phyloP scores from a whole-genome alignment of 2,329 filamentous ascomycete genomes.

The Aspergillus piperis region DNA sequence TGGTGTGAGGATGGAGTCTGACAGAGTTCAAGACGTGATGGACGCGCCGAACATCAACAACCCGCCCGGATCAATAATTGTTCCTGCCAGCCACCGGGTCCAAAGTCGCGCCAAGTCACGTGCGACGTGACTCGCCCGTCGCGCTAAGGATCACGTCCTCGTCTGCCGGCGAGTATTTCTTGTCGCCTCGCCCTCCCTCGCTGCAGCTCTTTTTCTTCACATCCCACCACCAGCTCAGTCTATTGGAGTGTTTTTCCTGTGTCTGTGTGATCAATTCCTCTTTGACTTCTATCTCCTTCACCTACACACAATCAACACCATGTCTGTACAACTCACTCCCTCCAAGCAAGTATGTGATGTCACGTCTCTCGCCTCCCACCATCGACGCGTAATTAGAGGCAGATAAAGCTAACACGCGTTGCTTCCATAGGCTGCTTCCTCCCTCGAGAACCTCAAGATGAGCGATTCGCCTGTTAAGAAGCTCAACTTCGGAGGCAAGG shows the following conservation, averaged over 20 bases:
- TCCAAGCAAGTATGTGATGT: slow-evolving; percentile 67
- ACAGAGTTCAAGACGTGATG: background rate
- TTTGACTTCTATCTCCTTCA: background rate
- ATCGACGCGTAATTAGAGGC: slow-evolving; percentile 35
- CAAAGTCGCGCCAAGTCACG: slow-evolving; percentile 38
- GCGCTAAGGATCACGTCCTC: slow-evolving; percentile 40
- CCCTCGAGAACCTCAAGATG: slow-evolving; percentile 87
- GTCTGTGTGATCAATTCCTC: slow-evolving; percentile 23
- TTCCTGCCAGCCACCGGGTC: slow-evolving; percentile 21
- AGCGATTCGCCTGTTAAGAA: slow-evolving; percentile 85
- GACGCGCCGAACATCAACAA: slow-evolving; percentile 7
- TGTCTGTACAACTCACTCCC: slow-evolving; percentile 75
- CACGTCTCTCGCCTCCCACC: slow-evolving; percentile 33
- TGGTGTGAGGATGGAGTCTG: slow-evolving; percentile 19
- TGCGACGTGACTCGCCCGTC: slow-evolving; percentile 42
- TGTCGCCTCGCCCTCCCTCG: slow-evolving; percentile 27
- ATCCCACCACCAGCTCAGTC: slow-evolving; percentile 22
- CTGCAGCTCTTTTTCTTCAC: slow-evolving; percentile 27
- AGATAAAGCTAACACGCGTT: slow-evolving; percentile 41
- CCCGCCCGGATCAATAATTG: slow-evolving; percentile 8
- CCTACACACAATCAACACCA: slow-evolving; percentile 44
- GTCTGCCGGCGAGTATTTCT: slow-evolving; percentile 35
- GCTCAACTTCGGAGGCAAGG: slow-evolving; percentile 81
- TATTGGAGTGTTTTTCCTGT: slow-evolving; percentile 20
- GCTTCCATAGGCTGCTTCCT: slow-evolving; percentile 71